Evolutionary conservation across 495 filamentous ascomycete species (phyloP).

Genomic region (Glutinoglossum americanum): DNA sequence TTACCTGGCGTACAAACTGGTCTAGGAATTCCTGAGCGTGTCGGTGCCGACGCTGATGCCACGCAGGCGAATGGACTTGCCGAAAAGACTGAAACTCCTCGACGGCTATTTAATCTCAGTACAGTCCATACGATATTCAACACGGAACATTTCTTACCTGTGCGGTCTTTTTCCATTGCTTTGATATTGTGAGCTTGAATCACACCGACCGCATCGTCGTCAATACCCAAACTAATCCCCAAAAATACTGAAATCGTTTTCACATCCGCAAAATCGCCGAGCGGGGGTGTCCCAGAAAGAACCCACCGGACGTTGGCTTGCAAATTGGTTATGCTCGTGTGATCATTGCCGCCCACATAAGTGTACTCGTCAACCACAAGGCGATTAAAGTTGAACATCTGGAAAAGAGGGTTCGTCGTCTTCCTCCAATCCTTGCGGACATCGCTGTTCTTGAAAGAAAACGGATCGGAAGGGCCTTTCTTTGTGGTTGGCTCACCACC

Average conservation of each 20-base stretch:
- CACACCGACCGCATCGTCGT: slow-evolving; percentile 14
- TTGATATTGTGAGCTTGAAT: slow-evolving; percentile 12
- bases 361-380: slow-evolving; percentile 51
- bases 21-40: slow-evolving; percentile 32
- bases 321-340: slow-evolving; percentile 16
- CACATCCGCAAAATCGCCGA: slow-evolving; percentile 34
- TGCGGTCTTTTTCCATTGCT: slow-evolving; percentile 10
- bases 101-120: slow-evolving; percentile 14
- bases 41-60: slow-evolving; percentile 27
- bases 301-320: slow-evolving; percentile 38
- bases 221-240: slow-evolving; percentile 22
- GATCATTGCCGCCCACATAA: slow-evolving; percentile 23
- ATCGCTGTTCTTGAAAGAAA: neutral
- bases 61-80: slow-evolving; percentile 22
- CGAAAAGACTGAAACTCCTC: slow-evolving; percentile 27
- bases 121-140: neutral
- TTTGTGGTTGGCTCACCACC: neutral
- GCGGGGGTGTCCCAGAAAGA: slow-evolving; percentile 41
- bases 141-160: slow-evolving; percentile 5
- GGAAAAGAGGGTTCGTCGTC: slow-evolving; percentile 22
- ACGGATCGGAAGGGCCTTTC: neutral
- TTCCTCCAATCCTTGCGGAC: slow-evolving; percentile 2
- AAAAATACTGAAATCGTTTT: slow-evolving; percentile 34
- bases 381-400: slow-evolving; percentile 39
- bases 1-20: slow-evolving; percentile 26